Conservation (phyloP, 331 rosid species). For the Dryas integrifolia region DNA sequence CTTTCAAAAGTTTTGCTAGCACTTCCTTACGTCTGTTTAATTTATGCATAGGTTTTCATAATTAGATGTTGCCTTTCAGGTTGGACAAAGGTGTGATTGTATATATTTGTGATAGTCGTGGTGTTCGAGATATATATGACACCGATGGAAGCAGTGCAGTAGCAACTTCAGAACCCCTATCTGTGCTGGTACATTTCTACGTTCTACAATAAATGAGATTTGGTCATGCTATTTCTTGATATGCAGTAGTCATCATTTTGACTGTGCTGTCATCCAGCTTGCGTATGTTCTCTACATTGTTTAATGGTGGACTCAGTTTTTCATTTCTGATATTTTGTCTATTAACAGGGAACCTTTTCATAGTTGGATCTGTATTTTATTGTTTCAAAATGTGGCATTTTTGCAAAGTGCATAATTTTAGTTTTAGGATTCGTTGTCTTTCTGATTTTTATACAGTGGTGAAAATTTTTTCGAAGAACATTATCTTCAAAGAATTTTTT, state of each 20-base stretch:
- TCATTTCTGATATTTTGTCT: not conserved
- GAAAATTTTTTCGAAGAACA: not conserved
- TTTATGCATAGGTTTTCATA: not conserved
- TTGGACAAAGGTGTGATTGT: constrained; percentile 97
- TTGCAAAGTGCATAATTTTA: not conserved
- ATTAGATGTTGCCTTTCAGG: constrained; percentile 48
- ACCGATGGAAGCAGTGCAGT: constrained; percentile 89
- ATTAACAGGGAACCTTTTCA: not conserved
- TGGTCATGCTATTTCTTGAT: not conserved
- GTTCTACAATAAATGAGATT: not conserved
- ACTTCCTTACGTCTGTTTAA: not conserved
- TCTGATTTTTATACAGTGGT: not conserved
- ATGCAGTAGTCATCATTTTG: not conserved
- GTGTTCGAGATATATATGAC: constrained; percentile 91
- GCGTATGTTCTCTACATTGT: not conserved
- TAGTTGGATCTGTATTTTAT: not conserved
- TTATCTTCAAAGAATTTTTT: not conserved
- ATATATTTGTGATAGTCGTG: constrained; percentile 83
- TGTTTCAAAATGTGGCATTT: not conserved
- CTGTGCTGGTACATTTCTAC: constrained; percentile 61
- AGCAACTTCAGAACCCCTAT: constrained; percentile 84
- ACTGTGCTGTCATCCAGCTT: not conserved
- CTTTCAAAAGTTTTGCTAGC: not conserved
- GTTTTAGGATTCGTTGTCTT: not conserved
- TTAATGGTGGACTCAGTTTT: not conserved